Evolutionary conservation across 805 yeast species (phyloP), one percentile per base, ranked within the genome.

Genomic region (Cyberlindnera misumaiensis): DNA sequence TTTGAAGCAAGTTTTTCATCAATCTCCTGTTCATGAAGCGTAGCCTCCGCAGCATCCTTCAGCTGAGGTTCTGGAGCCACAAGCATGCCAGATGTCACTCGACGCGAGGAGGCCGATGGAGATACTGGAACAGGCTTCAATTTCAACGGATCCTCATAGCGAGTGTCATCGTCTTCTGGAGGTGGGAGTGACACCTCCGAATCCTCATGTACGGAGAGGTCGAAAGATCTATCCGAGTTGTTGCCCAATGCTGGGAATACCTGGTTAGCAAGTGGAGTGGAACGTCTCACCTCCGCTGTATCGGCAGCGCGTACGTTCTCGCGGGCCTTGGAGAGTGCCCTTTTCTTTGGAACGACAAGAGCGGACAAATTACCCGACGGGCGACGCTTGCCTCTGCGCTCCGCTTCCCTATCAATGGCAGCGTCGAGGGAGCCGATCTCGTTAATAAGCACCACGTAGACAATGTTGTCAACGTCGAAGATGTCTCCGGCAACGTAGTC

Each of bases 401-500:
- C 40, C 4, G 34, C 28, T 20, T 42, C 46, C n/a, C 30, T 7
- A 12, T 33, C 40, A 10, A 40, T 11, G 1, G 32, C 31, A 10
- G 41, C 40, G 5, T 51, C 49, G 12, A 55, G 51, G 0, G 64
- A 38, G 31, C 54, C 58, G 28, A 71, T 41, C 24, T 72, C 76
- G 32, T 60, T 55, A 22, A 58, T 58, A 20, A 74, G 47, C 3
- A 73, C 46, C 2, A 73, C 78, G 30, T 71, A 59, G 8, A 76
- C 70, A 4, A 68, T 58, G 41, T 67, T 71, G 41, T 63, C 68
- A 11, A 60, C 58, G 37, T 68, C 75, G 50, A 85, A 83, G 5
- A 83, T 79, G 48, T 83, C 85, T 9, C 70, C 70, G 0, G 78
- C 81, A 3, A 58, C 43, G 46, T 78, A 84, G 43, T 83, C 95